A percentile compares a stretch with the other conserved stretches of the same genome.
Conservation (phyloP, 2,329 filamentous ascomycete genomes). For the Pseudocercospora cruenta region DNA sequence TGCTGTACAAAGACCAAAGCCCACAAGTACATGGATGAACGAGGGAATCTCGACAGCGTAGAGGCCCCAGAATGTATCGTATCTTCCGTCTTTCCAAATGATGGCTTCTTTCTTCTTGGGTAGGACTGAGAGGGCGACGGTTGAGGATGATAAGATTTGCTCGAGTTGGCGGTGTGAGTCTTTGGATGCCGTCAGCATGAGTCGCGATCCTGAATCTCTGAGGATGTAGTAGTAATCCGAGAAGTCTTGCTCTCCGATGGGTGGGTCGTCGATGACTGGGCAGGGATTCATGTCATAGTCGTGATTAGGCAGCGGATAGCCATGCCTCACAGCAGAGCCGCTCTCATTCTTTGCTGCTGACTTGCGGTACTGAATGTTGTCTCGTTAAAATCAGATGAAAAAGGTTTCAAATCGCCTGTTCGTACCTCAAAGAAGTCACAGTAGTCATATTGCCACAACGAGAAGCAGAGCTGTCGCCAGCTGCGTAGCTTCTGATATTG, state of each 20-base stretch:
- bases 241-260: not conserved
- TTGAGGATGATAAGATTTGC: not conserved
- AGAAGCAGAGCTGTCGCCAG: constrained; percentile 3
- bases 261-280: not conserved
- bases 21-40: not conserved
- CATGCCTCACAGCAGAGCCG: not conserved
- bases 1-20: not conserved
- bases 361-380: constrained; percentile 2
- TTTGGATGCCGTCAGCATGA: not conserved
- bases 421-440: constrained; percentile 14
- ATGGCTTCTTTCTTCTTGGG: not conserved
- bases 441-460: constrained; percentile 13
- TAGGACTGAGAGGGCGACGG: not conserved
- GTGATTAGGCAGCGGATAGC: not conserved
- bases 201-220: not conserved
- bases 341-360: not conserved
- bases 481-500: constrained; percentile 3
- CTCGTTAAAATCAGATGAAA: no score
- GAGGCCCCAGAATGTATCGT: constrained; percentile 13
- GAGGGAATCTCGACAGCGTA: constrained; percentile 9
- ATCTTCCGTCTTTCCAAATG: not conserved
- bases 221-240: constrained; percentile 5
- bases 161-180: not conserved
- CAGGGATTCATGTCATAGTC: constrained; percentile 3
- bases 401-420: no score